Evolutionary conservation across 805 yeast species (phyloP).

Genomic region (Brettanomyces naardenensis): DNA sequence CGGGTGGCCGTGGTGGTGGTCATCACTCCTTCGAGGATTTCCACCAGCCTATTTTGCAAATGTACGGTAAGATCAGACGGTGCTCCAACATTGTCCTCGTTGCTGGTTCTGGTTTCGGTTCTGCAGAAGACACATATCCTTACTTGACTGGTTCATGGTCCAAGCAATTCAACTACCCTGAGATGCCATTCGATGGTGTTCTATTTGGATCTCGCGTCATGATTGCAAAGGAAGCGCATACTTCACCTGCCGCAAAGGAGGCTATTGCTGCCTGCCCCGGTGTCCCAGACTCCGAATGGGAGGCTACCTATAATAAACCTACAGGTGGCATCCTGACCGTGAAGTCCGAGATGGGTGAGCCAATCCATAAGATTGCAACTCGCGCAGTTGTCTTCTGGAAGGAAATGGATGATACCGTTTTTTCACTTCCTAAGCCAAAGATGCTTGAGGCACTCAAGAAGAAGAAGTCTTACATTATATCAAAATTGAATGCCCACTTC

Average conservation of each 20-base stretch:
- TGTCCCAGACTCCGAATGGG: slow-evolving; percentile 87
- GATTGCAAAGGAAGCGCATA: slow-evolving; percentile 94
- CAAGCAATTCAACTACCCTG: slow-evolving; percentile 77
- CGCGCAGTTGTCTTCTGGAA: slow-evolving; percentile 97
- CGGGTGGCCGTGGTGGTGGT: slow-evolving; percentile 99
- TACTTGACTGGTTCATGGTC: slow-evolving; percentile 98
- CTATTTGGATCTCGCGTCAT: slow-evolving; percentile 93
- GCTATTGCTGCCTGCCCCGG: slow-evolving; percentile 89
- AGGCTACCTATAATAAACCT: slow-evolving; percentile 85
- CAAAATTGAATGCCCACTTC: slow-evolving; percentile 83
- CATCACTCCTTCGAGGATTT: slow-evolving; percentile 99
- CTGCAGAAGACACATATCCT: slow-evolving; percentile 94
- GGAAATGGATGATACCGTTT: slow-evolving; percentile 91
- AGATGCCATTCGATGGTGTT: slow-evolving; percentile 99
- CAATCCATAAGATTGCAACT: slow-evolving; percentile 97
- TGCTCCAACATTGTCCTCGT: slow-evolving; percentile 80
- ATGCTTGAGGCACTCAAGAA: slow-evolving; percentile 70
- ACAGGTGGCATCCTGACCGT: slow-evolving; percentile 97
- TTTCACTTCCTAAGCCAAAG: slow-evolving; percentile 84
- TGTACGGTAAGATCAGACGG: slow-evolving; percentile 92
- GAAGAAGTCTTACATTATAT: slow-evolving; percentile 81
- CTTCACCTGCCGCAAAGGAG: slow-evolving; percentile 88
- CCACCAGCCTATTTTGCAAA: slow-evolving; percentile 95
- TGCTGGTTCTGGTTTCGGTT: slow-evolving; percentile 99
- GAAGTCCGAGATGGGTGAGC: slow-evolving; percentile 99